Conservation (phyloP, 169 alveolate species). For the Plasmodium vinckei region DNA sequence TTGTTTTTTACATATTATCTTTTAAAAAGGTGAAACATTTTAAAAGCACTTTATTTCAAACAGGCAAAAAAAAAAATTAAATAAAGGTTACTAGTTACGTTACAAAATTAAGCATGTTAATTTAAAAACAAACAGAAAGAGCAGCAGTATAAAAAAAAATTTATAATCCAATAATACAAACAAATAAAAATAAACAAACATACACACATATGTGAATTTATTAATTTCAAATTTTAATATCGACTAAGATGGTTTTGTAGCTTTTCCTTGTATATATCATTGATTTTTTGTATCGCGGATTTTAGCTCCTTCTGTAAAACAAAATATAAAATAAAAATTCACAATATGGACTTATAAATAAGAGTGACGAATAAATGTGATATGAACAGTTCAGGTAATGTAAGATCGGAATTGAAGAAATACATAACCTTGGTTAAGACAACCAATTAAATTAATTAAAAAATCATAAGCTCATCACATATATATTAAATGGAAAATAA, state of each 20-base stretch:
- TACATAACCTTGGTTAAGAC: too few species aligned
- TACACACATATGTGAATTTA: neutral
- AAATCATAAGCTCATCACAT: neutral
- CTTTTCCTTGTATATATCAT: constrained; percentile 58
- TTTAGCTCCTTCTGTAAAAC: constrained; percentile 50
- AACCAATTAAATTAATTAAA: too few species aligned
- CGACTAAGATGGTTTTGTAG: constrained; percentile 36
- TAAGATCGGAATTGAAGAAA: too few species aligned
- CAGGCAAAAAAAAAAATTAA: neutral
- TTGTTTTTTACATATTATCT: too few species aligned
- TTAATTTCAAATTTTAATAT: neutral
- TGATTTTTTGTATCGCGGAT: constrained; percentile 46
- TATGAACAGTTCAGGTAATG: too few species aligned
- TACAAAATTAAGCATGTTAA: neutral
- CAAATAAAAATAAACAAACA: neutral
- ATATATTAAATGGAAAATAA: neutral
- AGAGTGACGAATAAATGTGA: neutral
- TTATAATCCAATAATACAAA: neutral
- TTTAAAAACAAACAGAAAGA: neutral
- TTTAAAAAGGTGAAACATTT: neutral
- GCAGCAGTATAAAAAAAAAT: neutral
- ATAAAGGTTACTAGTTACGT: neutral
- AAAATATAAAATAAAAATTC: neutral
- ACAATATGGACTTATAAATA: too few species aligned
- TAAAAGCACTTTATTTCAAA: neutral